A percentile compares a stretch with the other conserved stretches of the same genome.
Evolutionary conservation across 2,329 filamentous ascomycete species (phyloP).

Genomic region (Tolypocladium pustulatum): DNA sequence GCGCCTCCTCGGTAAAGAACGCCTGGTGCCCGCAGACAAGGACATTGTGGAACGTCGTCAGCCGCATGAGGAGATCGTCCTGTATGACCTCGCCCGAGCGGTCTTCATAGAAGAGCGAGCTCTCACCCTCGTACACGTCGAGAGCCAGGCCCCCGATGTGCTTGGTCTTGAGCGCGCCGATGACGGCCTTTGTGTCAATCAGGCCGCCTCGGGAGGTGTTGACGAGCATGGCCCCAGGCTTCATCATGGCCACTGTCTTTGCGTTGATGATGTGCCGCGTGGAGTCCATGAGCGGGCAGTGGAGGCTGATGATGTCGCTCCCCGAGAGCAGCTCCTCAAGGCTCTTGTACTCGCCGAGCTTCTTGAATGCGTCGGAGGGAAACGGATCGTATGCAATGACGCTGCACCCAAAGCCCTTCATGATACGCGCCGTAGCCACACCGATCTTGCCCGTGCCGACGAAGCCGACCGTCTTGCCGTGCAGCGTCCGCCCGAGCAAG

Average conservation of each 20-base stretch:
- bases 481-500: slow-evolving; percentile 48
- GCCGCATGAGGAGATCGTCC: slow-evolving; percentile 54
- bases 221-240: slow-evolving; percentile 48
- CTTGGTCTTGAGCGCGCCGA: slow-evolving; percentile 49
- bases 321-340: slow-evolving; percentile 43
- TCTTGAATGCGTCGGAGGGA: slow-evolving; percentile 34
- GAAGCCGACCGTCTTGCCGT: slow-evolving; percentile 56
- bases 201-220: slow-evolving; percentile 60
- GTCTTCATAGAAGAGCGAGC: slow-evolving; percentile 54
- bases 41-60: slow-evolving; percentile 60
- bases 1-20: slow-evolving; percentile 57
- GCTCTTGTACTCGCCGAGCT: slow-evolving; percentile 39
- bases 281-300: slow-evolving; percentile 51
- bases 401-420: slow-evolving; percentile 54
- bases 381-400: slow-evolving; percentile 52
- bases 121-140: slow-evolving; percentile 59
- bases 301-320: slow-evolving; percentile 53
- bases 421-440: slow-evolving; percentile 48
- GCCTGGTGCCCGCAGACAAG: slow-evolving; percentile 58
- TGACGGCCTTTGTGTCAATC: slow-evolving; percentile 48
- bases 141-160: slow-evolving; percentile 52
- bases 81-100: slow-evolving; percentile 55
- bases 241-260: slow-evolving; percentile 42
- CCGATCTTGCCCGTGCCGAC: slow-evolving; percentile 58
- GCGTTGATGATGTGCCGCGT: slow-evolving; percentile 53